Evolutionary conservation across 106 monocot species (phyloP).

Genomic region (Amphibolis antarctica): DNA sequence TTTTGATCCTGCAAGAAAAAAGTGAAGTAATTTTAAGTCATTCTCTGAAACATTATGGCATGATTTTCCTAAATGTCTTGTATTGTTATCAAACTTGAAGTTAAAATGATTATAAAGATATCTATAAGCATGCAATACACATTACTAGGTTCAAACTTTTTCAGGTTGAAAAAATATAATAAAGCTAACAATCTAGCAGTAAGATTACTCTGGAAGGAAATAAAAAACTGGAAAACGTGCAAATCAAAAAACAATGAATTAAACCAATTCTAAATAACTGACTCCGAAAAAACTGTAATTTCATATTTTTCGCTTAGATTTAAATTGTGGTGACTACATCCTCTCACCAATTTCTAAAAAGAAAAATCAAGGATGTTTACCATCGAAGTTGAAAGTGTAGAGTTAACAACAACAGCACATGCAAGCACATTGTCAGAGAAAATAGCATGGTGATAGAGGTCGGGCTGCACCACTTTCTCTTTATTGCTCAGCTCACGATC

Average conservation of each 20-base stretch:
- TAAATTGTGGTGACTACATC: no score
- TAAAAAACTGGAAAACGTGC: no score
- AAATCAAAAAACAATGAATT: no score
- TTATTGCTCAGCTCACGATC: slow-evolving; percentile 29
- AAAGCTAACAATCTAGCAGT: background rate
- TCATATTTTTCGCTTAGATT: no score
- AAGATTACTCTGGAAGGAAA: background rate
- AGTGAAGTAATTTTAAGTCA: background rate
- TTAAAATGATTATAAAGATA: background rate
- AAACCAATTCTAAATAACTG: no score
- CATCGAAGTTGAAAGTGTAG: slow-evolving; percentile 45
- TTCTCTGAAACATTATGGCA: background rate
- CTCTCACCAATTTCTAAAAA: no score
- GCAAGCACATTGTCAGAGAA: slow-evolving; percentile 93
- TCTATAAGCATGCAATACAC: background rate
- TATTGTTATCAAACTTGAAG: background rate
- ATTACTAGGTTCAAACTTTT: background rate
- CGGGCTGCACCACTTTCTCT: slow-evolving; percentile 17
- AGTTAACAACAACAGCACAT: slow-evolving; percentile 77
- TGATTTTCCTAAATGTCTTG: no score
- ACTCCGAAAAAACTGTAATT: no score
- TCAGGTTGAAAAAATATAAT: background rate
- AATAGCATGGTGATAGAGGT: slow-evolving; percentile 75
- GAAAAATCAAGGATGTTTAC: slow-evolving; percentile 38
- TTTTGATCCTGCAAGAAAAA: slow-evolving; percentile 43